A percentile compares a stretch with the other conserved stretches of the same genome.
These are phyloP conservation scores for Epichloe uncinata DNA, from an alignment of 2,329 filamentous ascomycete species.

Conservation along the genomic window DNA sequence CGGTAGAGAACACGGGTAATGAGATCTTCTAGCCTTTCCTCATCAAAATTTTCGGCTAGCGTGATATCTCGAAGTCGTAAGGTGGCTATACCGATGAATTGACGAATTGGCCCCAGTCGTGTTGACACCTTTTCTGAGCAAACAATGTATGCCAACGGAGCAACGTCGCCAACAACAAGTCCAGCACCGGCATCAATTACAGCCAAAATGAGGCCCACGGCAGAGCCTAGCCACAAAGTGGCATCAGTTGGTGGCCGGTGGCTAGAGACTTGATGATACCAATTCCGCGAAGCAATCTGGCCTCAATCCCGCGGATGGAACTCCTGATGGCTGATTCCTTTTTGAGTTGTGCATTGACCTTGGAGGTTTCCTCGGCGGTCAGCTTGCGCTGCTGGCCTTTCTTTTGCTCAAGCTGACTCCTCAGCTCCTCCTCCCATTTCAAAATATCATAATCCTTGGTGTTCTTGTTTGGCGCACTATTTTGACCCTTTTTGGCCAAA, in stretches of 20 bases:
- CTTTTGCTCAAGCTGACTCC: constrained; percentile 79
- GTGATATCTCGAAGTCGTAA: constrained; percentile 66
- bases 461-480: constrained; percentile 66
- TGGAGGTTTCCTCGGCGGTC: constrained; percentile 74
- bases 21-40: constrained; percentile 73
- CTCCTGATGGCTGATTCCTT: constrained; percentile 74
- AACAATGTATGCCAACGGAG: constrained; percentile 64
- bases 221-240: constrained; percentile 74
- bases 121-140: constrained; percentile 63
- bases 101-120: constrained; percentile 61
- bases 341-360: constrained; percentile 78
- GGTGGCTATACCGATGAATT: constrained; percentile 79
- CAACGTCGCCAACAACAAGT: constrained; percentile 66
- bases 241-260: constrained; percentile 77
- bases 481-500: constrained; percentile 65
- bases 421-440: constrained; percentile 93
- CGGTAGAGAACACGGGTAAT: constrained; percentile 84
- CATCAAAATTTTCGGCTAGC: constrained; percentile 56
- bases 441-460: constrained; percentile 89
- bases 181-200: constrained; percentile 70
- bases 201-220: constrained; percentile 58
- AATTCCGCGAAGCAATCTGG: constrained; percentile 65
- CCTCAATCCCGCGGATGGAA: constrained; percentile 55
- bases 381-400: constrained; percentile 87
- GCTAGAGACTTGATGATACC: constrained; percentile 76